Evolutionary conservation across 108 stramenopile species (phyloP).

Genomic region (Nitzschia putrida): DNA sequence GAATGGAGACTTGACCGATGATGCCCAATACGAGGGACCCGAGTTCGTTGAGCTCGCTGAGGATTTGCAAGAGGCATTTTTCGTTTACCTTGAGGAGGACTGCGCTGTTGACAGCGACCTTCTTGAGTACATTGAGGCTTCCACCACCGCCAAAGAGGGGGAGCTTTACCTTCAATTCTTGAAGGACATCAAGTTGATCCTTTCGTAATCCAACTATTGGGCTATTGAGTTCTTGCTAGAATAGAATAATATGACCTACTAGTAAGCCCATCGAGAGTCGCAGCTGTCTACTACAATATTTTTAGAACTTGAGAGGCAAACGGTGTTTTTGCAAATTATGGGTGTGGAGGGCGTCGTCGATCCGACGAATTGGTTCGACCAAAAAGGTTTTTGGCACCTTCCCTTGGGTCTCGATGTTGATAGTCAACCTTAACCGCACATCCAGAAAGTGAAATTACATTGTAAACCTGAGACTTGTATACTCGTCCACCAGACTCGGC

Average conservation of each 20-base stretch:
- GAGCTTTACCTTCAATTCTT: conserved; percentile 51
- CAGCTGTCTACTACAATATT: too few relatives aligned
- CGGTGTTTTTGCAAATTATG: neutral
- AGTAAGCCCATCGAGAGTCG: too few relatives aligned
- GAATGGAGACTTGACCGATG: conserved; percentile 23
- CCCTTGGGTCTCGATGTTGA: conserved; percentile 5
- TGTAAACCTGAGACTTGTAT: conserved; percentile 88
- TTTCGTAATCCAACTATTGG: conserved; percentile 11
- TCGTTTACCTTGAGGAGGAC: conserved; percentile 55
- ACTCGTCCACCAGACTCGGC: conserved; percentile 88
- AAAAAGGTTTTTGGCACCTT: neutral
- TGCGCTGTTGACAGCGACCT: conserved; percentile 67
- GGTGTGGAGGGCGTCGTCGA: neutral
- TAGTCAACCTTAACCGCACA: conserved; percentile 41
- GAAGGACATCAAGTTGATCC: conserved; percentile 42
- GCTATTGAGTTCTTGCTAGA: neutral
- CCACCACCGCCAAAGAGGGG: conserved; percentile 75
- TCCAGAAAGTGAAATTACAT: conserved; percentile 66
- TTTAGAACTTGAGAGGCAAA: too few relatives aligned
- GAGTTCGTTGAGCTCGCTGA: conserved; percentile 76
- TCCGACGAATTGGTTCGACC: neutral
- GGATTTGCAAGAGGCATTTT: conserved; percentile 66
- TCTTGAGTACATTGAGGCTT: conserved; percentile 74
- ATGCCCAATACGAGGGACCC: conserved; percentile 68
- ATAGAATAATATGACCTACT: neutral